Base-by-base conservation (phyloP, 768 basidiomycete genomes). In the Leccinellum luteum region DNA sequence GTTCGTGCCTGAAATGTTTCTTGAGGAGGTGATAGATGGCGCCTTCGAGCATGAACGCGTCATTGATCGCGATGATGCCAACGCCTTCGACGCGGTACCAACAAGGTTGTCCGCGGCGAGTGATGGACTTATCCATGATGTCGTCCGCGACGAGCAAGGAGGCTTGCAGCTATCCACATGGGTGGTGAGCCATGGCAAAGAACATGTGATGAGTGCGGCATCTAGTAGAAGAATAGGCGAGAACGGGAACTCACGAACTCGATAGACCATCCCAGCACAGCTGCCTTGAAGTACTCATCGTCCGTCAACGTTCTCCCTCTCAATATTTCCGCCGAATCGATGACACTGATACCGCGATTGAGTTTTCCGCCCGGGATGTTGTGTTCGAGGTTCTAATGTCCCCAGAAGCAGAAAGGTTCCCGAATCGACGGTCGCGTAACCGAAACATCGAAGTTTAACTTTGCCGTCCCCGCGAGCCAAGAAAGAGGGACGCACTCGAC, bases 301-400 rank as follows among this genome's bases (percentile, higher is more conserved):
- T 94, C 91, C 0, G 78, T 78, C 60, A 96, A 74, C 15, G 75
- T 48, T 3, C 83, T 76, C 1, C 88, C 91, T 59, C 87, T 85
- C 60, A 98, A 74, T 70, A 98, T 94, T 74, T 92, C 87, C 53
- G 87, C 90, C 4, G 92, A 90, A 73, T 98, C 95, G 48, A 94
- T 87, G 65, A 97, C 94, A 12, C 93, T 93, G 75, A 98, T 80
- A n/a, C 96, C 94, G 32, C 96, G 85, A 75, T 97, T 98, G 54
- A 98, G 86, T 75, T 98, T 98, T 3, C 94, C 94, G 45, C 93
- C 92, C 0, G 94, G 94, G 21, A 92, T 89, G 74, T 98, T 98
- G 79, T 94, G 90, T 62, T 94, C 84, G 55, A 98, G 77, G 71
- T 82, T 94, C 92, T 94, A 28, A 27, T 43, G 41, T 43, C 12